These are phyloP conservation scores for Ogataea methanolica DNA, from an alignment of 805 yeast genomes.

Conservation along the genomic window DNA sequence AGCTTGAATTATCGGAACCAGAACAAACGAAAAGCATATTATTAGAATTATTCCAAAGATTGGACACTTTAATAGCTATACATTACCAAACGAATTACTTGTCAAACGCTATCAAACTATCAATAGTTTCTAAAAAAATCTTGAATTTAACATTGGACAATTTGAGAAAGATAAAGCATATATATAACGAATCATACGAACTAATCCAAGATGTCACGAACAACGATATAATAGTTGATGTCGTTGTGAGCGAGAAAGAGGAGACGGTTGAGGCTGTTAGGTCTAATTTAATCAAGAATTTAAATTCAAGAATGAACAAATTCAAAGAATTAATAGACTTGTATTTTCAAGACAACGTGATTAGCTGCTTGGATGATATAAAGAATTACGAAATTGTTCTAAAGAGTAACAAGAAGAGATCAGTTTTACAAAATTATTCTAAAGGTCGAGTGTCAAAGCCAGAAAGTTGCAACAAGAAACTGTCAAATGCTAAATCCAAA, in stretches of 20 bases:
- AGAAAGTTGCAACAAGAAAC: slow-evolving; percentile 7
- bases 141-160: slow-evolving; percentile 8
- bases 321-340: slow-evolving; percentile 6
- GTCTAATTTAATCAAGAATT: slow-evolving; percentile 8
- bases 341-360: slow-evolving; percentile 1
- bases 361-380: slow-evolving; percentile 4
- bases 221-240: slow-evolving; percentile 16
- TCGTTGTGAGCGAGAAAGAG: slow-evolving; percentile 1
- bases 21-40: not conserved
- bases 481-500: slow-evolving; percentile 32
- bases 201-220: slow-evolving; percentile 6
- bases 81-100: slow-evolving; percentile 21
- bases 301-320: slow-evolving; percentile 5
- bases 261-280: slow-evolving; percentile 3
- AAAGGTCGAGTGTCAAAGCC: not conserved
- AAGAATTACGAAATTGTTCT: slow-evolving; percentile 5
- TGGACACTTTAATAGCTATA: slow-evolving; percentile 18
- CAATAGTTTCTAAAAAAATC: slow-evolving; percentile 12
- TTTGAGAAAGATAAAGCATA: slow-evolving; percentile 12
- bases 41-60: slow-evolving; percentile 8
- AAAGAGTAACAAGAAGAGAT: not conserved
- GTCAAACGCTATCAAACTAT: slow-evolving; percentile 13
- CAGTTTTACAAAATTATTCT: no score
- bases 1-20: no score
- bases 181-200: slow-evolving; percentile 15